phyloP scores from a whole-genome alignment of 208 protist species.

The Entamoeba invadens region DNA sequence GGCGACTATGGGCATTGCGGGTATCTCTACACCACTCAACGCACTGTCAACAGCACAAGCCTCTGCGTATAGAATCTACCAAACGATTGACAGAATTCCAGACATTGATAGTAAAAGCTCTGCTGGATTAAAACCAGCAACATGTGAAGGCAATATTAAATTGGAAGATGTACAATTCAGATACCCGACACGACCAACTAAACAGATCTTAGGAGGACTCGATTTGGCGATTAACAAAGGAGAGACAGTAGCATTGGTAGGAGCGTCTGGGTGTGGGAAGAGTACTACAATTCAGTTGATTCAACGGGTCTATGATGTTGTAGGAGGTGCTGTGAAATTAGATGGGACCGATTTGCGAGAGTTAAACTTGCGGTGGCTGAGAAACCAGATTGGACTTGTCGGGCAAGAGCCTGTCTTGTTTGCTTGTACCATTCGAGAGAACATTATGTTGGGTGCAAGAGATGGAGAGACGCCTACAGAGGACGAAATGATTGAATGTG shows the following conservation, averaged over 20 bases:
- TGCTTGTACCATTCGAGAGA: conserved; percentile 73
- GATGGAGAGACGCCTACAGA: not conserved
- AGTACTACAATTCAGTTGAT: conserved; percentile 66
- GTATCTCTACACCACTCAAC: not conserved
- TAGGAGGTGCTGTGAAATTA: conserved; percentile 59
- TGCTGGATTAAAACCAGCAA: not conserved
- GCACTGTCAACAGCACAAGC: not conserved
- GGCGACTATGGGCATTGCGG: not conserved
- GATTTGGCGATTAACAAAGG: conserved; percentile 28
- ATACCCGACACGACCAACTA: not conserved
- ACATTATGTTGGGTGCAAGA: conserved; percentile 49
- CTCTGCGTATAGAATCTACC: not conserved
- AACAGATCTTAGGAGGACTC: not conserved
- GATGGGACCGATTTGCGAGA: conserved; percentile 65
- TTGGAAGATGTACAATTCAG: not conserved
- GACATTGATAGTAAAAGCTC: not conserved
- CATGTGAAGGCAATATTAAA: not conserved
- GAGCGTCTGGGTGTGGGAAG: conserved; percentile 70
- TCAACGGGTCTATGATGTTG: conserved; percentile 73
- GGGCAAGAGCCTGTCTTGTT: conserved; percentile 85
- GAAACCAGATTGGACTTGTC: conserved; percentile 48
- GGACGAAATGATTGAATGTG: not conserved
- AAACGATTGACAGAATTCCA: not conserved
- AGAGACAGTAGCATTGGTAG: conserved; percentile 66
- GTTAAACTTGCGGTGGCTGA: conserved; percentile 43